Evolutionary conservation across 1,284 basidiomycete species (phyloP).

Genomic region (Peniophora sp.): DNA sequence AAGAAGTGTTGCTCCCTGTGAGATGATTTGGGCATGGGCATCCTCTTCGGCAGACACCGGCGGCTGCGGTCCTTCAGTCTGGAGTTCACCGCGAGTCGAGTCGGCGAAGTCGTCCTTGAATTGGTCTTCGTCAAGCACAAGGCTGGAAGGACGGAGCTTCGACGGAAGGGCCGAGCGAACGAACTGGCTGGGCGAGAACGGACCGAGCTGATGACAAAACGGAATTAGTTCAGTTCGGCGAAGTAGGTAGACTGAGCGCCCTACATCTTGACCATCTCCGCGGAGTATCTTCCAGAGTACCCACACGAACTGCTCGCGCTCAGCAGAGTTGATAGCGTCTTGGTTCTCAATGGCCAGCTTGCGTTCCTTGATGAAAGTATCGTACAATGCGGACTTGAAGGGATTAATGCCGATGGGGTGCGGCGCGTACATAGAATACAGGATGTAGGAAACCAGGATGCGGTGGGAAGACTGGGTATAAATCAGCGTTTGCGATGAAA

Average conservation of each 20-base stretch:
- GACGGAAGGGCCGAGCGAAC: constrained; percentile 62
- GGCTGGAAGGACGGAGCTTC: constrained; percentile 59
- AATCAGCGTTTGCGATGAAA: not conserved
- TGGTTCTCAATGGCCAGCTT: constrained; percentile 46
- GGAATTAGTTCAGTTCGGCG: constrained; percentile 3
- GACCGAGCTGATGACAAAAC: constrained; percentile 47
- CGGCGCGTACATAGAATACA: constrained; percentile 68
- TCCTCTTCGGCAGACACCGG: constrained; percentile 23
- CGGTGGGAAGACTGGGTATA: constrained; percentile 49
- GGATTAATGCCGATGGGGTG: constrained; percentile 71
- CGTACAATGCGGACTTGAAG: constrained; percentile 61
- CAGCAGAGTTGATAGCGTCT: constrained; percentile 41
- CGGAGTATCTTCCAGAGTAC: constrained; percentile 76
- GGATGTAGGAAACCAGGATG: constrained; percentile 67
- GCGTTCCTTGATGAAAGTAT: constrained; percentile 57
- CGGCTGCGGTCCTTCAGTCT: not conserved
- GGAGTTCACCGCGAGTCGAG: constrained; percentile 8
- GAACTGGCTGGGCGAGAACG: constrained; percentile 64
- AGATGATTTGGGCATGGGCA: constrained; percentile 27
- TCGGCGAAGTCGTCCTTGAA: constrained; percentile 37
- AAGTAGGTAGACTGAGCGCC: constrained; percentile 16
- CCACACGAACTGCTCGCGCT: constrained; percentile 73
- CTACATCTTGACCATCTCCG: constrained; percentile 70
- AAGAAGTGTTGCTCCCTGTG: constrained; percentile 55
- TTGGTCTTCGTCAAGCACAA: constrained; percentile 53